phyloP scores from a whole-genome alignment of 2,329 filamentous ascomycete genomes.

The Lomentospora prolificans region DNA sequence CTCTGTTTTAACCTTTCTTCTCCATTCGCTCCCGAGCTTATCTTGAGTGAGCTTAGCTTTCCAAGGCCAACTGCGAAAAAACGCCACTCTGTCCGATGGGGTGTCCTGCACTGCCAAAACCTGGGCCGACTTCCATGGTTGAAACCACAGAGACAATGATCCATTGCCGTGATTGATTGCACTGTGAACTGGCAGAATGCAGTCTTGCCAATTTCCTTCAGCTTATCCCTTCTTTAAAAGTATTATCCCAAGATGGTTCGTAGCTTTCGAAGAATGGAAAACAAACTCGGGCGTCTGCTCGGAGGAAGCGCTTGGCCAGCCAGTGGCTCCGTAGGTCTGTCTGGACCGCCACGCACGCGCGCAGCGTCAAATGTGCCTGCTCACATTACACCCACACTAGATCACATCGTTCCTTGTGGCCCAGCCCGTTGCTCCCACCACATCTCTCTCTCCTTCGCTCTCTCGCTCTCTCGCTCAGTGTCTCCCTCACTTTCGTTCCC shows the following conservation, averaged over 20 bases:
- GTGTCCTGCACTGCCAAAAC: not conserved
- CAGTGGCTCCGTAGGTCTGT: too few relatives aligned
- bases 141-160: not conserved
- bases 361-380: too few relatives aligned
- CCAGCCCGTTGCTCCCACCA: not conserved
- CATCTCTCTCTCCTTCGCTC: too few relatives aligned
- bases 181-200: too few relatives aligned
- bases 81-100: too few relatives aligned
- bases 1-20: not conserved
- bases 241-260: not conserved
- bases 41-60: not conserved
- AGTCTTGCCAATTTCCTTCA: not conserved
- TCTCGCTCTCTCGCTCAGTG: too few relatives aligned
- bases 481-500: not conserved
- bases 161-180: too few relatives aligned
- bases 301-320: not conserved
- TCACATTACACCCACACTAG: too few relatives aligned
- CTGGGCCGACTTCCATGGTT: not conserved
- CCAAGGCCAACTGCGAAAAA: too few relatives aligned
- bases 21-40: not conserved
- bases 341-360: too few relatives aligned
- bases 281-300: not conserved
- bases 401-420: too few relatives aligned
- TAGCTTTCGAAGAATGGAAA: not conserved
- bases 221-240: not conserved